Conservation (phyloP, 148 eudicot species). For the Hydrangea macrophylla region DNA sequence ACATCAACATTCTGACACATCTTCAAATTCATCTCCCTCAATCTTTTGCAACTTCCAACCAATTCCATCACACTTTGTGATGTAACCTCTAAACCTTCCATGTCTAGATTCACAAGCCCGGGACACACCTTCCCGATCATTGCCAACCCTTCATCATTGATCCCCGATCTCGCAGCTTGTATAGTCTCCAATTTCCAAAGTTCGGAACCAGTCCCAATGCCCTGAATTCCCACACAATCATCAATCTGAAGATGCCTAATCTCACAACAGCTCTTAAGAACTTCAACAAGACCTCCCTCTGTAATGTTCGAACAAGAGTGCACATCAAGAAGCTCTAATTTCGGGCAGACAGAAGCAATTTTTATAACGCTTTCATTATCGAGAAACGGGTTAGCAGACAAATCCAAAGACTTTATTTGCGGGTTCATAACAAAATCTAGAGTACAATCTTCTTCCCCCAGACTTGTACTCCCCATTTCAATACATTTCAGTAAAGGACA, state of each 20-base stretch:
- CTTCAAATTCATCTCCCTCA: constrained; percentile 55
- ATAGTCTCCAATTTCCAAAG: constrained; percentile 42
- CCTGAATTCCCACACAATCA: constrained; percentile 41
- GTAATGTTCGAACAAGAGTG: constrained; percentile 38
- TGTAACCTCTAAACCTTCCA: constrained; percentile 40
- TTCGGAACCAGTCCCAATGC: constrained; percentile 40
- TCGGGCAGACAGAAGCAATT: constrained; percentile 49
- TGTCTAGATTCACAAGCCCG: constrained; percentile 37
- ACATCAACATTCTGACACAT: constrained; percentile 33
- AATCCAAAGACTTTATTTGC: constrained; percentile 30
- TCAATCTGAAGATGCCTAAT: constrained; percentile 44
- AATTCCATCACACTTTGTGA: constrained; percentile 35
- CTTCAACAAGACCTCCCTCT: constrained; percentile 42
- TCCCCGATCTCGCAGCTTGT: constrained; percentile 43
- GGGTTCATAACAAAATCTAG: constrained; percentile 24
- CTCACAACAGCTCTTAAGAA: constrained; percentile 35
- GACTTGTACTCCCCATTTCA: constrained; percentile 41
- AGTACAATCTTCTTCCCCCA: constrained; percentile 30
- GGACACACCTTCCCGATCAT: constrained; percentile 48
- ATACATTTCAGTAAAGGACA: constrained; percentile 42
- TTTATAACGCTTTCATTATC: constrained; percentile 43
- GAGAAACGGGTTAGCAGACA: constrained; percentile 33
- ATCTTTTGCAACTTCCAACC: constrained; percentile 34
- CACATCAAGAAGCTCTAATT: constrained; percentile 49
- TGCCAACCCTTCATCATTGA: constrained; percentile 49